Base-by-base conservation (phyloP, 805 yeast genomes). In the Suhomyces sp. region DNA sequence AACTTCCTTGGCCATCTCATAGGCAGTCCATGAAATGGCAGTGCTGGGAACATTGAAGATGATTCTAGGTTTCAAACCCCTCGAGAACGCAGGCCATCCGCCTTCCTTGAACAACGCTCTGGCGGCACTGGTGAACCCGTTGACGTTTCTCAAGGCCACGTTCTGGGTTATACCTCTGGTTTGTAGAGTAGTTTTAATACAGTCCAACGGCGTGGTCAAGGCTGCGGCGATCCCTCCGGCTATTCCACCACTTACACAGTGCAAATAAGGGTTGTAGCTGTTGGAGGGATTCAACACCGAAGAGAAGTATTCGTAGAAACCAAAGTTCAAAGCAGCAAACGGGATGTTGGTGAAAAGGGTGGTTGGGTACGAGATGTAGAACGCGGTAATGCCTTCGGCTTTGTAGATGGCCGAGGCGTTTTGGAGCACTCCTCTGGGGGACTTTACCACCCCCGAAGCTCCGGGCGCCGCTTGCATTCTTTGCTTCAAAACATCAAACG, bases 201-300 rank as follows among this genome's bases (percentile, higher is more conserved):
- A 94, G 69, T 93, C 99, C 57, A 93, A 76, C 3, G 99, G 99
- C 10, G 94, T 93, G 1, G 99, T 93, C 17, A 88, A 69, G 0
- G 97, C 98, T 5, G 97, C 97, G 33, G 97, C 96, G 12, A 88
- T 77, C 0, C 96, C 98, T 52, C 99, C 99, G 29, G 97, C 92
- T 19, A 92, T 73, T 51, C 94, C 96, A 59, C 99, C 99, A 58
- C 94, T 82, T 7, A 93, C 78, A 72, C 97, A 92, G 71, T 93
- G 99, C 49, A 87, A 79, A 61, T 91, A 80, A 44, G 99, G 98
- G 68, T 93, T 93, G 73, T 93, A 91, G 31, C 68, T 67, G 59
- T 86, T 83, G 35, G 79, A 69, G 2, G 98, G 97, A 67, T 94
- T 94, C 54, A 93, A 76, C 15, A 86, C 55, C 57, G 85, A 83